Evolutionary conservation across 345 rosid genomes (phyloP).

Genomic region (Psidium friedrichsthalianum): DNA sequence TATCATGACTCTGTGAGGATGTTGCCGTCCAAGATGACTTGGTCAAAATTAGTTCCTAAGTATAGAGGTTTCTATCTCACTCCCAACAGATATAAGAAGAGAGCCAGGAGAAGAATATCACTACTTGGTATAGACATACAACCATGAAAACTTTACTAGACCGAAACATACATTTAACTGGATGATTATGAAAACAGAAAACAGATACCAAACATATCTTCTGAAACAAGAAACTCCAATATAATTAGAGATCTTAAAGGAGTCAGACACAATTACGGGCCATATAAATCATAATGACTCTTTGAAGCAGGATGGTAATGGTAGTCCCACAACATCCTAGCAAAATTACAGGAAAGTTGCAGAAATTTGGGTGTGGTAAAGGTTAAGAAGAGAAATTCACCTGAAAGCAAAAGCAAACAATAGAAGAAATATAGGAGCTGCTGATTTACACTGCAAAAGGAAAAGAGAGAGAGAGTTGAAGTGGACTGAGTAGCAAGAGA

Average conservation of each 20-base stretch:
- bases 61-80: neutral
- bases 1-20: too few relatives aligned
- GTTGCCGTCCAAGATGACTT: too few relatives aligned
- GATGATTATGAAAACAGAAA: too few relatives aligned
- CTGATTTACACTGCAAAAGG: slow-evolving; percentile 90
- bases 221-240: too few relatives aligned
- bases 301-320: neutral
- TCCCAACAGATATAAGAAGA: neutral
- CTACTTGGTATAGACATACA: neutral
- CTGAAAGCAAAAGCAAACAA: slow-evolving; percentile 98
- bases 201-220: too few relatives aligned
- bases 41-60: neutral
- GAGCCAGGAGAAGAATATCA: neutral
- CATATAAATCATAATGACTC: too few relatives aligned
- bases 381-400: slow-evolving; percentile 21
- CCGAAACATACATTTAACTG: too few relatives aligned
- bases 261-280: too few relatives aligned
- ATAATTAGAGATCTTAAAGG: too few relatives aligned
- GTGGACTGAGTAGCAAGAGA: neutral
- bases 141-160: neutral
- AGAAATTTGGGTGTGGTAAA: neutral
- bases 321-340: neutral
- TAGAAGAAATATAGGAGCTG: slow-evolving; percentile 93
- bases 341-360: neutral
- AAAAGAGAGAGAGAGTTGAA: neutral